Evolutionary conservation across 257 asterid species (phyloP).

Genomic region (Phtheirospermum japonicum): DNA sequence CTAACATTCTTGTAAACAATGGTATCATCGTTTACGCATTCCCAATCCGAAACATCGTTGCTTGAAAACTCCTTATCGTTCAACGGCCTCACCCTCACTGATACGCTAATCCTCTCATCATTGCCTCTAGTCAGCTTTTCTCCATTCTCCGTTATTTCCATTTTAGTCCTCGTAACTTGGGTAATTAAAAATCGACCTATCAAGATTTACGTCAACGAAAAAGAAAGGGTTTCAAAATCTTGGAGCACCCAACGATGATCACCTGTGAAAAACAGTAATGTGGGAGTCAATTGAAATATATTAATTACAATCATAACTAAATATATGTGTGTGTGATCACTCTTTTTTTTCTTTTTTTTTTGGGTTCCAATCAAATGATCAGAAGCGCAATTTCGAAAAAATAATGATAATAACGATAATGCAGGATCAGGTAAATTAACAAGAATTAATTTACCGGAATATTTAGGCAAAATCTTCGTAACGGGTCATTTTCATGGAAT

Average conservation of each 20-base stretch:
- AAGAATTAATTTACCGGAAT: constrained; percentile 35
- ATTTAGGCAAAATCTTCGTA: constrained; percentile 19
- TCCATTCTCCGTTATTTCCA: constrained; percentile 39
- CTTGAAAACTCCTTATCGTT: constrained; percentile 52
- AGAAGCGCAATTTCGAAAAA: not conserved
- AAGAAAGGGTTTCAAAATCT: constrained; percentile 30
- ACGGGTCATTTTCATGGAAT: constrained; percentile 41
- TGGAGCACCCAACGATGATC: constrained; percentile 4
- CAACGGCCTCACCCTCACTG: constrained; percentile 85
- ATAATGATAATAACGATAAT: constrained; percentile 7
- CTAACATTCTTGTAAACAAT: constrained; percentile 63
- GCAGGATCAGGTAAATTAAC: constrained; percentile 33
- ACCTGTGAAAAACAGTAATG: not conserved
- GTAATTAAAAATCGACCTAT: constrained; percentile 16
- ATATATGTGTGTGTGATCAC: too few species aligned
- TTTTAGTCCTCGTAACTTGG: constrained; percentile 27
- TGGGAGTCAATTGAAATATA: not conserved
- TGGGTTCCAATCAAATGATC: not conserved
- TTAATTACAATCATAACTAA: not conserved
- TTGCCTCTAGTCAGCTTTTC: constrained; percentile 30
- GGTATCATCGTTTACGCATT: constrained; percentile 65
- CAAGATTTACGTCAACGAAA: constrained; percentile 25
- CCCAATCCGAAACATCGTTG: constrained; percentile 85
- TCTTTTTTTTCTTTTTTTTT: too few species aligned
- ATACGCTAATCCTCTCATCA: constrained; percentile 64